Percentiles rank a stretch among this genome's conserved stretches.
Evolutionary conservation across 495 filamentous ascomycete genomes (phyloP).

Genomic region (Penicillium samsonianum): DNA sequence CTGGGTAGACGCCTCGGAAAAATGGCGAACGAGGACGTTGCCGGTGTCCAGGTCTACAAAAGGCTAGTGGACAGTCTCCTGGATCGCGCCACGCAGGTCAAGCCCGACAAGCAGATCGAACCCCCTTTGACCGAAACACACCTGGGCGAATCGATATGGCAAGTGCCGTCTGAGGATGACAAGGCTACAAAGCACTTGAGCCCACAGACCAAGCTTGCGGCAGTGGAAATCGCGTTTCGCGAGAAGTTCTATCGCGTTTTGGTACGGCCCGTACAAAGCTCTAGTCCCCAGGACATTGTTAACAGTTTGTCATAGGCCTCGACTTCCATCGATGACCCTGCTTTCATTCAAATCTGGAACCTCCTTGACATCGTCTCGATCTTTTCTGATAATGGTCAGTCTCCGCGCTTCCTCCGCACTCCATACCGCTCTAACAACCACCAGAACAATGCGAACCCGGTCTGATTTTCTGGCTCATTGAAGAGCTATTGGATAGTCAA

Average conservation of each 20-base stretch:
- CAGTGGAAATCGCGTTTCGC: conserved; percentile 76
- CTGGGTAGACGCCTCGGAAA: conserved; percentile 7
- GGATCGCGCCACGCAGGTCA: conserved; percentile 61
- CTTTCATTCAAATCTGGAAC: conserved; percentile 85
- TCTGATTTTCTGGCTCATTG: conserved; percentile 83
- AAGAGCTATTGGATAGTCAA: conserved; percentile 94
- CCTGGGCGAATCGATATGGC: conserved; percentile 44
- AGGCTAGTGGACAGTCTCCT: conserved; percentile 62
- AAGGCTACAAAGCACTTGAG: conserved; percentile 27
- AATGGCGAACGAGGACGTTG: conserved; percentile 55
- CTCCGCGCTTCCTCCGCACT: not conserved
- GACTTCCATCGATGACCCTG: conserved; percentile 68
- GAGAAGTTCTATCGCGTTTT: conserved; percentile 74
- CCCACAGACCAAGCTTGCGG: conserved; percentile 57
- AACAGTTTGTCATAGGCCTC: conserved; percentile 52
- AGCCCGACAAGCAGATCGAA: conserved; percentile 68
- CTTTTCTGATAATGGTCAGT: conserved; percentile 73
- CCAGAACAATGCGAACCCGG: conserved; percentile 80
- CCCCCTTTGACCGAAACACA: conserved; percentile 66
- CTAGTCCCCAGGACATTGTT: conserved; percentile 4
- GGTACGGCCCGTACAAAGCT: conserved; percentile 47
- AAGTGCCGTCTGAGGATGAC: conserved; percentile 33
- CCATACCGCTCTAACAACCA: conserved; percentile 26
- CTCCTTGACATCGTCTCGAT: conserved; percentile 86
- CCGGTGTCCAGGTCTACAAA: conserved; percentile 57